Conservation (phyloP, 2,329 filamentous ascomycete species). For the Claviceps sp. region DNA sequence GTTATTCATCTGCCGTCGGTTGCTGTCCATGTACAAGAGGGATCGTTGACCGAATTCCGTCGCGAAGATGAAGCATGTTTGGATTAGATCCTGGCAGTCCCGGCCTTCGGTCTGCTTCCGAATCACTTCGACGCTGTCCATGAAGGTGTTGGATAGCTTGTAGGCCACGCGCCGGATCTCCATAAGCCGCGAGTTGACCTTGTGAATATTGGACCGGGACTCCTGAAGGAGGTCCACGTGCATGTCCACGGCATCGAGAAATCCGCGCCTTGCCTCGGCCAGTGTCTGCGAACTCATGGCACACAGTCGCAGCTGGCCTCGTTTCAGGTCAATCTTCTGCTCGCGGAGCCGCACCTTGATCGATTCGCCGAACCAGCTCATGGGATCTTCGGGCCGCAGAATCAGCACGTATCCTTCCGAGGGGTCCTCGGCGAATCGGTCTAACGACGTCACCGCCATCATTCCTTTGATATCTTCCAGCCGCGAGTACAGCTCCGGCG, state of each 20-base stretch:
- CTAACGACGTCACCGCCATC: conserved; percentile 53
- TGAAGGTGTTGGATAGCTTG: conserved; percentile 93
- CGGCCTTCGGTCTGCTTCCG: conserved; percentile 70
- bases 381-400: conserved; percentile 63
- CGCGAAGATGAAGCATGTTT: conserved; percentile 97
- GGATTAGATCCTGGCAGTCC: conserved; percentile 88
- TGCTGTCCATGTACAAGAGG: conserved; percentile 89
- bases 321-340: conserved; percentile 71
- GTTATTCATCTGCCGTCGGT: conserved; percentile 92
- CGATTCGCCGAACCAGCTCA: conserved; percentile 71
- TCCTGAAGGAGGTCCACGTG: conserved; percentile 84
- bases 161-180: conserved; percentile 94
- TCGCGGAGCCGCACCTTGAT: conserved; percentile 60
- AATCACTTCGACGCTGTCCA: conserved; percentile 95
- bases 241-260: conserved; percentile 66
- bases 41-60: conserved; percentile 96
- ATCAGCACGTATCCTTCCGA: conserved; percentile 69
- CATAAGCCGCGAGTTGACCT: conserved; percentile 80
- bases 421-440: conserved; percentile 56
- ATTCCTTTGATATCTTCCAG: conserved; percentile 76
- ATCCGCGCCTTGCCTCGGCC: conserved; percentile 62
- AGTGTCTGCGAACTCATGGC: conserved; percentile 76
- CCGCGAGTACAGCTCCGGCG: conserved; percentile 60
- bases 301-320: conserved; percentile 75
- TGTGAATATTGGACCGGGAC: conserved; percentile 81